Base-by-base conservation (phyloP, 352 stramenopile genomes). In the Phytopythium litorale region DNA sequence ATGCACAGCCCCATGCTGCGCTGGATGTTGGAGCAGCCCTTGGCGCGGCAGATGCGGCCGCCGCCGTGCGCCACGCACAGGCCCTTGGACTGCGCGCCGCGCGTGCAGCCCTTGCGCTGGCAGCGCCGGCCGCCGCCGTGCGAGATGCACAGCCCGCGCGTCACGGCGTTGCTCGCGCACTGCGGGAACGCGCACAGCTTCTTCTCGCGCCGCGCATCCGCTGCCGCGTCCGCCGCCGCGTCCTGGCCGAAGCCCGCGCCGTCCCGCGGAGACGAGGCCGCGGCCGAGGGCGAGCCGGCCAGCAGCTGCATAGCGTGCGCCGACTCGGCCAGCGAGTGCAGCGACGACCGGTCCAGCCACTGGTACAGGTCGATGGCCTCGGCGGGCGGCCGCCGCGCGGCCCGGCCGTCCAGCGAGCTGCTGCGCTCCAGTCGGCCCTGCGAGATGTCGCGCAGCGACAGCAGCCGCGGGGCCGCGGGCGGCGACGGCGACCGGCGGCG, bases 1-100 rank as follows among this genome's bases (percentile, higher is more conserved):
- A 87, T 84, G 69, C 80, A 89, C 12, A 88, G 70, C 9, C 87
- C 87, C 75, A 95, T 92, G 64, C 82, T 94, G 59, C 87, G 86
- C 64, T 92, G 87, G 64, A 92, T 95, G 61, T 94, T 93, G 28
- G 82, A 89, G 62, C 87, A 92, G 12, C 87, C 87, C 13, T 84
- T 78, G 12, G 81, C 79, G 55, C 78, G 82, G 64, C 87, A 95
- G 60, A 95, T 89, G 38, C 87, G 84, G 0, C 87, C 87, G 21
- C 86, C 87, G 15, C 87, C 87, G 56, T 95, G 87, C 7, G 87
- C 84, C 16, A 92, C 84, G n/a, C 87, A 95, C 11, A 95, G 69
- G 0, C 87, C 87, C 50, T 92, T 91, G 65, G 83, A 91, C 75
- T 91, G 87, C 12, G 80, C 87, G 12, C 86, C 76, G 58, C 86